These are phyloP conservation scores for Aspergillus tanneri DNA, from an alignment of 2,329 filamentous ascomycete genomes.

Conservation along the genomic window DNA sequence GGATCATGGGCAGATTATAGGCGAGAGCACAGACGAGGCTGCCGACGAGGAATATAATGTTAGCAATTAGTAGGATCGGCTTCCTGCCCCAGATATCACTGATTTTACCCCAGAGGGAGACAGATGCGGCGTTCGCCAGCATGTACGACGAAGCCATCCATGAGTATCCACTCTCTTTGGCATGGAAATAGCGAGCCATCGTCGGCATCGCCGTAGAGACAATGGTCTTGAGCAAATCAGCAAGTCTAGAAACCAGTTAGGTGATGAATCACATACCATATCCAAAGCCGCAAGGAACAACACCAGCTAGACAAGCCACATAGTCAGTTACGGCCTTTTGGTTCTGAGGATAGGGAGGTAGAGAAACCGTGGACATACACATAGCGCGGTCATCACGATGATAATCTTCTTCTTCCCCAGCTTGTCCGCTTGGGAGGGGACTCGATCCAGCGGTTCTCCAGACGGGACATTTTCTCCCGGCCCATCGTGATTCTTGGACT, in stretches of 20 bases:
- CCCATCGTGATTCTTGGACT: slow-evolving; percentile 13
- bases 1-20: slow-evolving; percentile 61
- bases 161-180: slow-evolving; percentile 46
- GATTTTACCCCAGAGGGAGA: slow-evolving; percentile 62
- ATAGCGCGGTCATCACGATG: slow-evolving; percentile 44
- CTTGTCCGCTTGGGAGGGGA: slow-evolving; percentile 38
- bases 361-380: slow-evolving; percentile 27
- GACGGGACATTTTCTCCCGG: slow-evolving; percentile 18
- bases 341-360: background rate
- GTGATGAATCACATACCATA: slow-evolving; percentile 42
- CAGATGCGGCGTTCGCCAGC: slow-evolving; percentile 48
- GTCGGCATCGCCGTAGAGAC: slow-evolving; percentile 48
- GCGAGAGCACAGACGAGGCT: slow-evolving; percentile 61
- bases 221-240: slow-evolving; percentile 36
- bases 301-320: slow-evolving; percentile 44
- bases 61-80: slow-evolving; percentile 59
- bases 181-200: slow-evolving; percentile 44
- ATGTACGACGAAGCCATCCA: slow-evolving; percentile 52
- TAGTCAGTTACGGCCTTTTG: background rate
- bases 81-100: slow-evolving; percentile 69
- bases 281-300: slow-evolving; percentile 62
- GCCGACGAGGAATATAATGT: slow-evolving; percentile 61
- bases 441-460: slow-evolving; percentile 30
- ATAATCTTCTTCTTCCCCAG: slow-evolving; percentile 43
- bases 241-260: background rate